Evolutionary conservation across 2,329 filamentous ascomycete genomes (phyloP), one percentile per base, ranked within the genome.

Genomic region (Xylariaceae sp.): DNA sequence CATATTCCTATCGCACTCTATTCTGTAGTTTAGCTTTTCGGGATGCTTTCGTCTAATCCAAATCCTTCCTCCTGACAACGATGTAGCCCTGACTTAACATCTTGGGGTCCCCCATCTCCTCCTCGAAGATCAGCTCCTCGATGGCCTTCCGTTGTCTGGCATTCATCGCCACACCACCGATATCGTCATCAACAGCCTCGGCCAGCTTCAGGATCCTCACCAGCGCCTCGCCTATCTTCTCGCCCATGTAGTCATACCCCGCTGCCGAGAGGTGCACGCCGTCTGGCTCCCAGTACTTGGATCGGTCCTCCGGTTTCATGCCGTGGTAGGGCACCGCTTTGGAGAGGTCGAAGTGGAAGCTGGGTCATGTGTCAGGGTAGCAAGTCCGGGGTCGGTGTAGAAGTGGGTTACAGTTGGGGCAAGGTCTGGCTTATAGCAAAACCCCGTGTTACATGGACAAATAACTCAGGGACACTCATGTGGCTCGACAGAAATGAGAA

Each of bases 181-280:
- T 66, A n/a, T 68, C 66, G 5, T 63, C 65, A 17, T 59, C 60
- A 28, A 65, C 64, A 3, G 49, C 74, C 54, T 56, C 67, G 48
- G 60, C 64, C 31, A 65, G 63, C 47, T 58, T 60, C 36, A 78
- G 59, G 38, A 84, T 69, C 31, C 74, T 71, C 42, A 81, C 69
- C 10, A 87, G 66, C 31, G 70, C 73, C 19, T 77, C 73, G 43
- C 77, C 83, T 45, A 87, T 72, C 51, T 78, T 73, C 38, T 75
- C 71, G 2, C 84, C 84, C 73, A 88, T 81, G 60, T 80, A 70
- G 62, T 85, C 76, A 70, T 88, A 87, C 7, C 84, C 84, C 6
- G 71, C 73, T 0, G 71, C 66, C 0, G 77, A 80, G 10, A 86
- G 72, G 68, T 88, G 84, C 18, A 87, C 57, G 16, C 75, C 75